Evolutionary conservation across 805 yeast species (phyloP).

Genomic region (Clavispora asparagi): DNA sequence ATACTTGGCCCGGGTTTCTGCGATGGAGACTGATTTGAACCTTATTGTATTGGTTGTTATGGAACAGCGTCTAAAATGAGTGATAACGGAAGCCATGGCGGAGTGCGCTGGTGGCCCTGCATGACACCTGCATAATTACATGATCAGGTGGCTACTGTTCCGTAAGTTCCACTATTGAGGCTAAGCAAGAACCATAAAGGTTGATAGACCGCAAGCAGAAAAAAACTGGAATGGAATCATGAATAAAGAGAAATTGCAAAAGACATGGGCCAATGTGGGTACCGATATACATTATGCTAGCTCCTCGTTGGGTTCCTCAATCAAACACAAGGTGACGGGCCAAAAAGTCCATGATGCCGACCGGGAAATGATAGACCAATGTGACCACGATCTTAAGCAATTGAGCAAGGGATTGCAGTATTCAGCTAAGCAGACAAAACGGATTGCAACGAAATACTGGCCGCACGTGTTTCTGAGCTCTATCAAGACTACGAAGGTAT

Average conservation of each 20-base stretch:
- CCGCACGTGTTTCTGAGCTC: conserved; percentile 29
- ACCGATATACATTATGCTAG: conserved; percentile 1
- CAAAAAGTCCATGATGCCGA: conserved; percentile 16
- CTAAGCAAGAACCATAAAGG: background rate
- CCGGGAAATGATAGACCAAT: conserved; percentile 36
- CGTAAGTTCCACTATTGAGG: background rate
- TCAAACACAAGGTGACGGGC: conserved; percentile 2
- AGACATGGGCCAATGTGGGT: background rate
- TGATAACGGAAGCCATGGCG: background rate
- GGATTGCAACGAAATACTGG: conserved; percentile 21
- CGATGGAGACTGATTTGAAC: too few relatives aligned
- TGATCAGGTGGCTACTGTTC: background rate
- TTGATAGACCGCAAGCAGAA: background rate
- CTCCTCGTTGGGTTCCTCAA: background rate
- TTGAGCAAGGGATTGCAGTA: conserved; percentile 42
- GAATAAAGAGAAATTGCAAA: background rate
- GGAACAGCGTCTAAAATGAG: too few relatives aligned
- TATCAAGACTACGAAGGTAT: conserved; percentile 23
- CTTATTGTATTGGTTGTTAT: too few relatives aligned
- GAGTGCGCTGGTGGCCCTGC: background rate
- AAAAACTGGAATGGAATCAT: background rate
- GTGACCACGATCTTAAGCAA: conserved; percentile 39
- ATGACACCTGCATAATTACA: background rate
- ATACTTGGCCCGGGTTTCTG: too few relatives aligned
- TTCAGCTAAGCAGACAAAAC: conserved; percentile 23